Percentiles rank a stretch among this genome's conserved stretches.
phyloP scores from a whole-genome alignment of 805 yeast genomes.

The Lipomyces mesembrius region DNA sequence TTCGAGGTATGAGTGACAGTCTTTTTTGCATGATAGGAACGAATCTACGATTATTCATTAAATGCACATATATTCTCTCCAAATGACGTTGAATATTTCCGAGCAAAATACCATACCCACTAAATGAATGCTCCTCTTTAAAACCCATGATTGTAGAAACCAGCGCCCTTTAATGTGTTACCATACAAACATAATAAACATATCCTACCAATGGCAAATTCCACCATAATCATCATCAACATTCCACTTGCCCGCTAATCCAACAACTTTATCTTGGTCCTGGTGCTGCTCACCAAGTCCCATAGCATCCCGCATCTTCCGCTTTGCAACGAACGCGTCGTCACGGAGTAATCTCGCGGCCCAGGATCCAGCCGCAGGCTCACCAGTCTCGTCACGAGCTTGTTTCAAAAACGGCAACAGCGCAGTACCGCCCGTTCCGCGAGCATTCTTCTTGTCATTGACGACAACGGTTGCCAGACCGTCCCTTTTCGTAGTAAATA shows the following conservation, averaged over 20 bases:
- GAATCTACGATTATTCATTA: neutral
- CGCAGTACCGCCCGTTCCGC: constrained; percentile 95
- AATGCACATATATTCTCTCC: neutral
- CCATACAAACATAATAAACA: constrained; percentile 2
- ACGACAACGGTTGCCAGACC: constrained; percentile 55
- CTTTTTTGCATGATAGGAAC: neutral
- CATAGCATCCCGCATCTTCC: constrained; percentile 31
- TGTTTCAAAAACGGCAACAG: constrained; percentile 90
- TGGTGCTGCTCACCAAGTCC: constrained; percentile 19
- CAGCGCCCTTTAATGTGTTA: neutral
- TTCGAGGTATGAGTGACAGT: constrained; percentile 24
- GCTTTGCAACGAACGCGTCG: constrained; percentile 17
- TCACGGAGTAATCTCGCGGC: constrained; percentile 61
- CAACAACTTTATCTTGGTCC: constrained; percentile 24
- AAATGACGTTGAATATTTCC: neutral
- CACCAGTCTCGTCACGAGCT: constrained; percentile 95
- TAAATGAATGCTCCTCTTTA: neutral
- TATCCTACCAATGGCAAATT: constrained; percentile 34
- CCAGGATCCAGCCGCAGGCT: constrained; percentile 91
- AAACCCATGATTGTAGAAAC: neutral
- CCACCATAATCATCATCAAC: constrained; percentile 36
- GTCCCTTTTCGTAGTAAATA: constrained; percentile 51
- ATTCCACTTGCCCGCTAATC: constrained; percentile 36
- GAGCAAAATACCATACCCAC: neutral
- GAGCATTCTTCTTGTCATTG: constrained; percentile 56